Evolutionary conservation across 495 filamentous ascomycete genomes (phyloP).

Genomic region (Hypoxylon fragiforme): DNA sequence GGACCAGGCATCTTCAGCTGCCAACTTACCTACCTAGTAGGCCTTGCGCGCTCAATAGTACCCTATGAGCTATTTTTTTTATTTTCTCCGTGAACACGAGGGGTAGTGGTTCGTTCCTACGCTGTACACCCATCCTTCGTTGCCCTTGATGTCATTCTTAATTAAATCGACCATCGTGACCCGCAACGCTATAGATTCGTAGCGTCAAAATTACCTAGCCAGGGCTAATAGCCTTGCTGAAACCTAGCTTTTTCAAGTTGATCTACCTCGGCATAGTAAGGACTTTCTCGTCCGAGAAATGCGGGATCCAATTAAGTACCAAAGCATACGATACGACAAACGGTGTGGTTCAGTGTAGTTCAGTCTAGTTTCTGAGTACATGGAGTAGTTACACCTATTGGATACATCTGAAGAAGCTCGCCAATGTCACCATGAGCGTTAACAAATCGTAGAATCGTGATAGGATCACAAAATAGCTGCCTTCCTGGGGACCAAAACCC

Average conservation of each 20-base stretch:
- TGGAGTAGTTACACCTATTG: no score
- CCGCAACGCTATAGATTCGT: slow-evolving; percentile 20
- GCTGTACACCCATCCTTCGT: slow-evolving; percentile 1
- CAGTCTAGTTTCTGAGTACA: no score
- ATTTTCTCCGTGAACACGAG: slow-evolving; percentile 13
- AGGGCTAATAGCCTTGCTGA: slow-evolving; percentile 4
- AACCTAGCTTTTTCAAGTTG: background rate
- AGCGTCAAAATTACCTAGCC: slow-evolving; percentile 7
- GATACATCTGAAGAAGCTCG: no score
- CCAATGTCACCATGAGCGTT: no score
- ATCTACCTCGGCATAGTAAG: background rate
- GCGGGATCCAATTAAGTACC: background rate
- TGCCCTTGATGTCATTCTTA: slow-evolving; percentile 23
- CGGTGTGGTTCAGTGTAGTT: no score
- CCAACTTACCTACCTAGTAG: no score
- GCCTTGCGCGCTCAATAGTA: no score
- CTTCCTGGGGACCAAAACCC: no score
- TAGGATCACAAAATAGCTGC: no score
- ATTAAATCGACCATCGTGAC: slow-evolving; percentile 20
- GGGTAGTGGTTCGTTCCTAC: slow-evolving; percentile 4
- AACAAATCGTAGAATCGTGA: no score
- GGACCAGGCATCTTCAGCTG: slow-evolving; percentile 15
- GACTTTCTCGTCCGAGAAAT: background rate
- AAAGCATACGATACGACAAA: background rate
- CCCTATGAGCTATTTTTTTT: no score